Percentiles rank a stretch among this genome's conserved stretches.
Evolutionary conservation across 192 early-diverging fungal species (phyloP).

Genomic region (Umbelopsis sp.): DNA sequence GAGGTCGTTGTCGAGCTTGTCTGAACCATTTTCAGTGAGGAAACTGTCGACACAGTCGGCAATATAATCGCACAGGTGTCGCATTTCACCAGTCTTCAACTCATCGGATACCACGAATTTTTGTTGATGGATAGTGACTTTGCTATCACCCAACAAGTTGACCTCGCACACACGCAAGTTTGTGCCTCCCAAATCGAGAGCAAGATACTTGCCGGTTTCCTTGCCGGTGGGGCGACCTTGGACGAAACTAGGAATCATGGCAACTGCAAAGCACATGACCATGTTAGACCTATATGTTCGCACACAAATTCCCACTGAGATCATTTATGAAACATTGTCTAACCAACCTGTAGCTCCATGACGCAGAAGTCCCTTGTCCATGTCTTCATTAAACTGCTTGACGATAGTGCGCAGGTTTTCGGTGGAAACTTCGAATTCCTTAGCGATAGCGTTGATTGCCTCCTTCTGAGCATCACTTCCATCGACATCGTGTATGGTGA

Average conservation of each 20-base stretch:
- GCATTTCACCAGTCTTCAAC: slow-evolving; percentile 58
- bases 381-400: slow-evolving; percentile 35
- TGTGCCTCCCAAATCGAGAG: slow-evolving; percentile 93
- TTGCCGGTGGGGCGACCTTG: slow-evolving; percentile 77
- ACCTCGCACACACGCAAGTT: slow-evolving; percentile 94
- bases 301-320: neutral
- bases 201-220: slow-evolving; percentile 87
- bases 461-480: slow-evolving; percentile 4
- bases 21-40: slow-evolving; percentile 59
- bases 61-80: slow-evolving; percentile 79
- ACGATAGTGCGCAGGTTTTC: slow-evolving; percentile 26
- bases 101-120: slow-evolving; percentile 70
- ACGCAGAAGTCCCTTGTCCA: slow-evolving; percentile 32
- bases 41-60: slow-evolving; percentile 82
- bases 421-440: slow-evolving; percentile 26
- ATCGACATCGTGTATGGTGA: slow-evolving; percentile 11
- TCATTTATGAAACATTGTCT: neutral
- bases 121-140: slow-evolving; percentile 74
- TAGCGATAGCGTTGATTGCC: slow-evolving; percentile 4
- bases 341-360: slow-evolving; percentile 38
- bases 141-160: slow-evolving; percentile 72
- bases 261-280: slow-evolving; percentile 31
- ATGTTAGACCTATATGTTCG: neutral
- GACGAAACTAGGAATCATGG: slow-evolving; percentile 92
- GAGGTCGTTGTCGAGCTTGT: slow-evolving; percentile 41